phyloP scores from a whole-genome alignment of 257 asterid genomes.

The Solanum chaucha region DNA sequence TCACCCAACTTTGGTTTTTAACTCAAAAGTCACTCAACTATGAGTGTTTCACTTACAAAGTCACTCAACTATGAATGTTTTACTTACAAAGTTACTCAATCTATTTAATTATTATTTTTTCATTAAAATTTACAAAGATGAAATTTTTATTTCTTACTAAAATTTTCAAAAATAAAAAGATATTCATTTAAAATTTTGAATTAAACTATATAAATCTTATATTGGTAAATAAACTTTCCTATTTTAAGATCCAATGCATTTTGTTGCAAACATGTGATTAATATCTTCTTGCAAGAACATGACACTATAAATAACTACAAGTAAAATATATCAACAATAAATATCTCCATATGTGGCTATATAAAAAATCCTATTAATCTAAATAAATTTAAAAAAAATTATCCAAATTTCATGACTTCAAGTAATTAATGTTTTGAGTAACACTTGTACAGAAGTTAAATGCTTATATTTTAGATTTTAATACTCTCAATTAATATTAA shows the following conservation, averaged over 20 bases:
- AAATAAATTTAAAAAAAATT: neutral
- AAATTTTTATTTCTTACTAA: too few relatives aligned
- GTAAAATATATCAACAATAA: neutral
- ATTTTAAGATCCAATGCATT: neutral
- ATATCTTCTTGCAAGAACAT: neutral
- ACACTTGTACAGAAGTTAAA: neutral
- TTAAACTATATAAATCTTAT: neutral
- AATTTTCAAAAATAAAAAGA: too few relatives aligned
- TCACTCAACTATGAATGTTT: too few relatives aligned
- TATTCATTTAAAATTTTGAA: neutral
- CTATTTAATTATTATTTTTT: too few relatives aligned
- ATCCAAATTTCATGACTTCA: neutral
- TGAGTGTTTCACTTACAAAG: too few relatives aligned
- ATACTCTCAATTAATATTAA: neutral
- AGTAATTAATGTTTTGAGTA: neutral
- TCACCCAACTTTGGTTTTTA: too few relatives aligned
- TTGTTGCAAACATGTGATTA: neutral
- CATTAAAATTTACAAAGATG: too few relatives aligned
- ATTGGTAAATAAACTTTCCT: neutral
- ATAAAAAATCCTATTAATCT: neutral
- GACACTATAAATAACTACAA: neutral
- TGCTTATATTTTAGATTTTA: neutral
- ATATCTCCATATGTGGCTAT: neutral
- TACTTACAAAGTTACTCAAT: too few relatives aligned
- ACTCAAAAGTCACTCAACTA: too few relatives aligned